Percentiles rank a stretch among this genome's conserved stretches.
phyloP scores from a whole-genome alignment of 192 early-diverging fungal genomes.

The Kickxella alabastrina region DNA sequence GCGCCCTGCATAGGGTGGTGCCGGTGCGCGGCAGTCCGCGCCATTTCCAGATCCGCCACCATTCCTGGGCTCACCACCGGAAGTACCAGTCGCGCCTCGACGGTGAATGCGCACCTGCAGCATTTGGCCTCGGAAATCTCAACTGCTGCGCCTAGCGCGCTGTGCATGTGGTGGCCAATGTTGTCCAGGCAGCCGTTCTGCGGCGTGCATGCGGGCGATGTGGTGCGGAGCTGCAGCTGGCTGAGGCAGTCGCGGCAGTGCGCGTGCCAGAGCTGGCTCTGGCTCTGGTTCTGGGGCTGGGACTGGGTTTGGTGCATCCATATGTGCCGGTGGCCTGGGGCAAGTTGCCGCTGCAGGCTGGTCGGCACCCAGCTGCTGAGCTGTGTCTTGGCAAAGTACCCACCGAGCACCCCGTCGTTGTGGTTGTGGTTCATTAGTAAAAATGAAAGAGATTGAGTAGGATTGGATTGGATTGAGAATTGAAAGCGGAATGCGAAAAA shows the following conservation, averaged over 20 bases:
- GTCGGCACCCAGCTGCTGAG: conserved; percentile 31
- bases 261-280: conserved; percentile 12
- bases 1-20: conserved; percentile 37
- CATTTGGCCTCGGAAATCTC: conserved; percentile 12
- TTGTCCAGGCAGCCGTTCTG: conserved; percentile 22
- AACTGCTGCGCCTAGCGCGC: neutral
- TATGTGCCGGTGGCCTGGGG: conserved; percentile 18
- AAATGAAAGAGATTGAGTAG: neutral
- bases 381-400: conserved; percentile 25
- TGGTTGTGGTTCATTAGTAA: neutral
- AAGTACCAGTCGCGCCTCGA: neutral
- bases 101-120: conserved; percentile 30
- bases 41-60: conserved; percentile 11
- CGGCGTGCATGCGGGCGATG: neutral
- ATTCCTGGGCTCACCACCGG: conserved; percentile 17
- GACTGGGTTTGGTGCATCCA: conserved; percentile 16
- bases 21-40: conserved; percentile 12
- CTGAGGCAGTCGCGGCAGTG: conserved; percentile 32
- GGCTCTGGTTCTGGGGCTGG: neutral
- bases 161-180: conserved; percentile 39
- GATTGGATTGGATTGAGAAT: neutral
- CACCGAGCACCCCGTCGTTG: conserved; percentile 21
- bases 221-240: conserved; percentile 3
- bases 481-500: neutral
- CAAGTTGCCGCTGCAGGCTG: conserved; percentile 14